Evolutionary conservation across 2,329 filamentous ascomycete genomes (phyloP).

Genomic region (Arthroderma uncinatum): DNA sequence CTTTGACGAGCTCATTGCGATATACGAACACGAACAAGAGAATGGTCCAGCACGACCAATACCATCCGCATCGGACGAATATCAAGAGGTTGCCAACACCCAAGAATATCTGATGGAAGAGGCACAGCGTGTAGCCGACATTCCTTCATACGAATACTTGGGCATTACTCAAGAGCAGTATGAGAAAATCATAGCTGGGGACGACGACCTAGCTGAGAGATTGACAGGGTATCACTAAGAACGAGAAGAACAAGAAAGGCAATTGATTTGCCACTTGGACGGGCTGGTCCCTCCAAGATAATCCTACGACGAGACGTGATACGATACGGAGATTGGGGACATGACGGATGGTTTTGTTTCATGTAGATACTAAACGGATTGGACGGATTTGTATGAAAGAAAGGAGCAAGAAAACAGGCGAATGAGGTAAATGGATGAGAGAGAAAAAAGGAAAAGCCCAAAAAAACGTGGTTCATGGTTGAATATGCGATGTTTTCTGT

Average conservation of each 20-base stretch:
- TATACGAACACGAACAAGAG: background rate
- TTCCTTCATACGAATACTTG: background rate
- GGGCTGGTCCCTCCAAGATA: background rate
- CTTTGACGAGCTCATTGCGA: background rate
- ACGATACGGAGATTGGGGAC: background rate
- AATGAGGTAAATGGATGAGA: no score
- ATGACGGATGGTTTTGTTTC: background rate
- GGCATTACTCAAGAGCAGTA: background rate
- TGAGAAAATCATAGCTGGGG: background rate
- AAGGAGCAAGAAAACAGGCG: background rate
- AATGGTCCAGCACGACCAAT: background rate
- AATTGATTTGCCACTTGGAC: background rate
- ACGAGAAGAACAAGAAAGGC: background rate
- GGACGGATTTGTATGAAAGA: background rate
- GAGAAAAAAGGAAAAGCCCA: background rate
- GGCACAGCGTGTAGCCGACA: background rate
- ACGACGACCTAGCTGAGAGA: background rate
- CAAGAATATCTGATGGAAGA: background rate
- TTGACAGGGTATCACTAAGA: background rate
- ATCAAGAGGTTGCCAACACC: slow-evolving; percentile 53
- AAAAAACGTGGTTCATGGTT: background rate
- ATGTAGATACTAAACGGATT: background rate
- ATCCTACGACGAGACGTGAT: background rate
- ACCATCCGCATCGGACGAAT: slow-evolving; percentile 49
- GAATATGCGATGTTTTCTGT: background rate